Percentiles rank a stretch among this genome's conserved stretches.
Evolutionary conservation across 75 land plant species (phyloP).

Genomic region (Larix kaempferi): DNA sequence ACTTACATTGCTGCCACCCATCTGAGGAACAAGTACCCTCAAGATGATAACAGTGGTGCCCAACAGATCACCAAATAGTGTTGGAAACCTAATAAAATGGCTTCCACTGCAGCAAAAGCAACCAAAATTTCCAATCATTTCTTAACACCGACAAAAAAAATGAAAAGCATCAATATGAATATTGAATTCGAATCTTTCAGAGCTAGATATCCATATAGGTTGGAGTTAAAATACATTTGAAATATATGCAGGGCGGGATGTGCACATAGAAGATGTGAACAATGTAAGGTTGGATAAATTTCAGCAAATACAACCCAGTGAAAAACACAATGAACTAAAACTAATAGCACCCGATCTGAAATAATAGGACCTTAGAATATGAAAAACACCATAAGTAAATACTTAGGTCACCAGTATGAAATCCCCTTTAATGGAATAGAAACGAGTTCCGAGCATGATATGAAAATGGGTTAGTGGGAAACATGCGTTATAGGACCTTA

Average conservation of each 20-base stretch:
- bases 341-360: too few relatives aligned
- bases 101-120: constrained; percentile 74
- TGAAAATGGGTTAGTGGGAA: background rate
- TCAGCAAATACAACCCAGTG: too few relatives aligned
- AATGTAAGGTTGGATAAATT: too few relatives aligned
- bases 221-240: background rate
- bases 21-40: constrained; percentile 74
- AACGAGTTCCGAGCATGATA: background rate
- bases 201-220: background rate
- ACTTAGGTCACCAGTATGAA: background rate
- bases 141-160: constrained; percentile 14
- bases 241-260: background rate
- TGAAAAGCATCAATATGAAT: background rate
- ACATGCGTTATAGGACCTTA: background rate
- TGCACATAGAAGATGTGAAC: background rate
- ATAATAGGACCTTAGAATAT: background rate
- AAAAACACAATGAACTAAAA: too few relatives aligned
- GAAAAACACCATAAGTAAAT: background rate
- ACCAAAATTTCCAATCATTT: background rate
- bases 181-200: background rate
- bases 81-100: constrained; percentile 90
- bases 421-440: too few relatives aligned
- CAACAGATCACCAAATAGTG: constrained; percentile 89
- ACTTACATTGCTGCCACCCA: constrained; percentile 85
- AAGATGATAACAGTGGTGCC: constrained; percentile 91